Evolutionary conservation across 108 stramenopile genomes (phyloP), one percentile per base, ranked within the genome.

Genomic region (Stephanodiscus minutulus): DNA sequence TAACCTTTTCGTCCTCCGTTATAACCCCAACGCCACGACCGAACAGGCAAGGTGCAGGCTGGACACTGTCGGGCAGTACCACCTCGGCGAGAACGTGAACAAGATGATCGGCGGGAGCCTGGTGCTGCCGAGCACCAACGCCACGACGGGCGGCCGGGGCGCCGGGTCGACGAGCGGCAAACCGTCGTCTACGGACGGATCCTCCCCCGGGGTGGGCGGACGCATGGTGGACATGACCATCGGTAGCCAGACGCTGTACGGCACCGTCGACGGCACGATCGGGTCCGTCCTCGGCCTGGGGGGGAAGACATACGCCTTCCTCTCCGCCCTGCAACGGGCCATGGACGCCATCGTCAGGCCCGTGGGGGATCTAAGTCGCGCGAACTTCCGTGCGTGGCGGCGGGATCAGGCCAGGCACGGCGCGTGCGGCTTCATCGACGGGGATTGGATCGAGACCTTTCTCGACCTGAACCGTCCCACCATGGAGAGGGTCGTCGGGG

Each of bases 51-150:
- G 93, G 21, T 84, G 87, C 20, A 94, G 96, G 35, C 74, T 99
- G 22, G 92, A 97, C 49, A 91, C 92, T 1, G 73, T 91, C 29
- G 97, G 98, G 35, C 92, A 96, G 68, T 98, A 90, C 61, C 96
- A 99, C 68, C 61, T 98, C 7, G 99, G 97, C 11, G 98, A 99
- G 62, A 98, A 95, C 86, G 83, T 91, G 39, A 99, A 98, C 80
- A 93, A 89, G 57, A 91, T 98, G 60, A 89, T 87, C 70, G 70
- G 57, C 41, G 99, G 98, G 7, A 94, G 92, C 66, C 85, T 98
- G 10, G 92, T 96, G 22, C 97, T 96, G 94, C 93, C 94, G 35
- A 83, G 72, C 36, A 81, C 56, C 53, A 50, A 56, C 29, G 60
- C 41, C 7, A 35, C 35, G 59, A 60, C 74, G 54, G 33, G 61